Evolutionary conservation across 345 rosid species (phyloP), one percentile per base, ranked within the genome.

Genomic region (Brassica napus): DNA sequence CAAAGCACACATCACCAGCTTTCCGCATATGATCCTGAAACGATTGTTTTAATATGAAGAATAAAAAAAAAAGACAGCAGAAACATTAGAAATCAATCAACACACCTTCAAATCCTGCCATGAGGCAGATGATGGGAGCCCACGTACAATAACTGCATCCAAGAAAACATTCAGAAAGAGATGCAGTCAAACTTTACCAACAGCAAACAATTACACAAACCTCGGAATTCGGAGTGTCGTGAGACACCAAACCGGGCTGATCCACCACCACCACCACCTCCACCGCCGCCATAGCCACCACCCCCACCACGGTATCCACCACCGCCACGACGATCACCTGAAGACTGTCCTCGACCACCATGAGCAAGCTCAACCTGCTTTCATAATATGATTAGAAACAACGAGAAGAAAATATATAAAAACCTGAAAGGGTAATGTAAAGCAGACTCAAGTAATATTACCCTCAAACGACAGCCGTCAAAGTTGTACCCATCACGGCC

Each of bases 71-170:
- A 34, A 65, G 16, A 44, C 21, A 18, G 39, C 14, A 11, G 15
- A 59, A 77, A 31, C 2, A 71, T 55, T 1, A 10, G 52, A 54
- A n/a, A n/a, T n/a, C n/a, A n/a, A 65, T 14, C 63, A 34, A 61
- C 74, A 69, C 44, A 89, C 98, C 98, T 94, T 94, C 85, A 94
- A 83, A 87, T 92, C 97, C 84, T 94, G 98, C 98, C 97, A 94
- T 55, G 98, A 94, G 78, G 97, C 97, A 84, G 98, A 94, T 77
- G 96, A 89, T 68, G 97, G 90, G 11, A 91, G 93, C 15, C 97
- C 93, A 74, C 88, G 98, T 12, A 94, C 97, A 77, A 92, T 86
- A 55, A 94, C 98, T 94, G 86, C 76, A 77, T 34, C 63, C 16
- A 35, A 15, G 2, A 26, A 65, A 10, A 42, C 9, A 42, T 0